Base-by-base conservation (phyloP, 768 basidiomycete genomes). In the Flagelloscypha sp. region DNA sequence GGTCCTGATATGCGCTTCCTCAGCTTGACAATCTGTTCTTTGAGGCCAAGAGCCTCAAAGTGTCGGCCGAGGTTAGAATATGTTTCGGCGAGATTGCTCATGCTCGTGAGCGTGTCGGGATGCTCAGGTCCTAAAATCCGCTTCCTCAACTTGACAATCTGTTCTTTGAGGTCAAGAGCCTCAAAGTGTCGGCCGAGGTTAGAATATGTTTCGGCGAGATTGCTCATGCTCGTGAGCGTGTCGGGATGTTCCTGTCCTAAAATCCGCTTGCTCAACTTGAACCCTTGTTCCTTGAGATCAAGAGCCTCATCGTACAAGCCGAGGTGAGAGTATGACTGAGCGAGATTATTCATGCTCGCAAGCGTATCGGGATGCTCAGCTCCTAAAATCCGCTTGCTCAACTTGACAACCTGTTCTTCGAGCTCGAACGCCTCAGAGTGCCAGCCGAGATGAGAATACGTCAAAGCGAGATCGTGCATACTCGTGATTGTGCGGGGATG, bases 181-280 rank as follows among this genome's bases (percentile, higher is more conserved):
- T 43, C 40, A 19, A 15, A 13, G 38, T 24, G 40, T 11, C 34
- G 18, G 15, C 15, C 41, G 12, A 27, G 32, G 16, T 35, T 20
- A 18, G 27, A 28, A 33, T 44, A 43, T 10, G 28, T 30, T 2
- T 15, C n/a, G 5, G 35, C 42, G 8, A 44, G 27, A 24, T 28
- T 29, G 9, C 19, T 22, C 17, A 37, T 27, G 27, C 36, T 30
- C 13, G 15, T 29, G 20, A 37, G 20, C 32, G 44, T 38, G 25
- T 21, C 18, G 11, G 36, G 44, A 43, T 38, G 36, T 9, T 34
- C 41, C n/a, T n/a, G n/a, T 12, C 41, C 41, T 1, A 43, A n/a
- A 7, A 18, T 13, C 18, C 24, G 16, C 30, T 19, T 32, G 15
- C 15, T 16, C 18, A 18, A 11, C n/a, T 43, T 31, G 22, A 43